Evolutionary conservation across 768 basidiomycete genomes (phyloP), one percentile per base, ranked within the genome.

Genomic region (Infundibulicybe gibba): DNA sequence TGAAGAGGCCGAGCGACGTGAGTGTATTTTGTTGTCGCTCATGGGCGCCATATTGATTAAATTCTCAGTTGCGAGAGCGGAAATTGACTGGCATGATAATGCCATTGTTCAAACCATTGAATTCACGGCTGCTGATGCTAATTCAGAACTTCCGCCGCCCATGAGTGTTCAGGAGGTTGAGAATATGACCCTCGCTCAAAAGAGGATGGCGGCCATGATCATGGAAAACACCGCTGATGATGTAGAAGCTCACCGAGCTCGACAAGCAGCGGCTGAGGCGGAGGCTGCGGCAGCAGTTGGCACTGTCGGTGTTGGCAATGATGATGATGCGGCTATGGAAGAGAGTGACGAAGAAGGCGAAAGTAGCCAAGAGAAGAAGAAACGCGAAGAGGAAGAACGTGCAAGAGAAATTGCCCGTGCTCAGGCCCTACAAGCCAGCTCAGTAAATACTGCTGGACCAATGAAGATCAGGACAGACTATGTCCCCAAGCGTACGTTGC

Each of bases 11-110:
- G 93, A 97, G 60, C 76, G 84, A 69, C 77, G 91, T 83, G 61
- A 57, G 90, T 77, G 13, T 38, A 25, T 16, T 16, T 49, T 19
- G 41, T 31, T 45, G 55, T 53, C 25, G 32, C 42, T 32, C 13
- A 9, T 35, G 52, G 16, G 56, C 45, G 49, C 32, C 45, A 40
- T 17, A 40, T 55, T 35, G 46, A 8, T 49, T 19, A 33, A 49
- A 37, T 43, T 34, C 48, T 44, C 5, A 87, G 90, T 83, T 66
- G 95, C 94, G 4, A 94, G 97, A 60, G 91, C 93, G 38, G 91
- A 94, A 61, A 97, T 99, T 56, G 97, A 99, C 61, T 99, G 97
- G 97, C 93, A 99, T 59, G 97, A 98, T 62, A 98, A 97, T 68
- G 92, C 94, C 34, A 91, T 97, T 47, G 97, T 97, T 5, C 93